phyloP scores from a whole-genome alignment of 2,329 filamentous ascomycete genomes.

The Tolypocladium pustulatum region DNA sequence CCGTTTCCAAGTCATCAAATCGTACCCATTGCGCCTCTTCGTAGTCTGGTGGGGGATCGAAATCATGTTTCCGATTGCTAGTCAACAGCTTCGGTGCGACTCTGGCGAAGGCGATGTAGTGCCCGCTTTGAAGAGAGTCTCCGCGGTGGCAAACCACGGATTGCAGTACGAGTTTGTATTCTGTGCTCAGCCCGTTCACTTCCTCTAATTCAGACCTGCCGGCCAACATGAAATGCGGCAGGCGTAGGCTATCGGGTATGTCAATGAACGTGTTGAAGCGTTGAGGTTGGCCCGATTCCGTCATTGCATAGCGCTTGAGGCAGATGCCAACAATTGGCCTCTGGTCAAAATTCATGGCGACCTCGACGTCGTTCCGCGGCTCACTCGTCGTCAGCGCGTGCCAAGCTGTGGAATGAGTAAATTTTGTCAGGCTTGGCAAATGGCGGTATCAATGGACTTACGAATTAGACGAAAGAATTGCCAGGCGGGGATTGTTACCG shows the following conservation, averaged over 20 bases:
- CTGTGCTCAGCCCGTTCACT: conserved; percentile 61
- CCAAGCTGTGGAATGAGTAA: conserved; percentile 52
- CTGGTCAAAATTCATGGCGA: conserved; percentile 78
- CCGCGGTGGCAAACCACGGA: conserved; percentile 90
- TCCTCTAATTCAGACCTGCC: conserved; percentile 58
- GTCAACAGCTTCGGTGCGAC: conserved; percentile 55
- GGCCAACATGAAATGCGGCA: conserved; percentile 78
- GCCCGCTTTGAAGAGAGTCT: conserved; percentile 73
- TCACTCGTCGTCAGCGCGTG: conserved; percentile 52
- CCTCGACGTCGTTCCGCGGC: conserved; percentile 60
- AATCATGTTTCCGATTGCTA: conserved; percentile 45
- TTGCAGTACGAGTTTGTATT: conserved; percentile 87
- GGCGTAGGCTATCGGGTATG: conserved; percentile 68
- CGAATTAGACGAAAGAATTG: conserved; percentile 92
- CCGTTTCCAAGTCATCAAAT: conserved; percentile 73
- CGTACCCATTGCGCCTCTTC: conserved; percentile 74
- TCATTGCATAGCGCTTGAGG: conserved; percentile 75
- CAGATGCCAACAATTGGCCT: conserved; percentile 87
- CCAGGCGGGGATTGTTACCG: conserved; percentile 93
- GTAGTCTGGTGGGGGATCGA: conserved; percentile 53
- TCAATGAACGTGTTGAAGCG: conserved; percentile 78
- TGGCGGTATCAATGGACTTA: conserved; percentile 33
- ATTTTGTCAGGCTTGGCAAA: neutral
- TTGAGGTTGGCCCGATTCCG: conserved; percentile 54
- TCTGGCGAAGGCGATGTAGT: conserved; percentile 80